Base-by-base conservation (phyloP, 768 basidiomycete species). In the Suillus subalutaceus region DNA sequence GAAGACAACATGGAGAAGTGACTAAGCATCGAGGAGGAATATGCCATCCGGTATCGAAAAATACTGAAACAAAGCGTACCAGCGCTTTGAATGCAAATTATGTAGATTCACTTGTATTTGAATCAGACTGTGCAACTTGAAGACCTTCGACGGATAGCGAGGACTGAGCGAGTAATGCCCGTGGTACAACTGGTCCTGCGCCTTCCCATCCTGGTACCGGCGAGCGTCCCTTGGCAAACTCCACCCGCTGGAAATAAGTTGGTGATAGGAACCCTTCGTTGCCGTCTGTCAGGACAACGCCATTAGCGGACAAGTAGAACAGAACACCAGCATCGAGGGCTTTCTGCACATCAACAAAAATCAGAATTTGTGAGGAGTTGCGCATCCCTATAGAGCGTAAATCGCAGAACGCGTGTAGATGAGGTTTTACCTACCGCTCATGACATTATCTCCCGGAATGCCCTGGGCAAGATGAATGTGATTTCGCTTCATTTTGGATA, bases 401-500 rank as follows among this genome's bases (percentile, higher is more conserved):
- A 63, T 16, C 50, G 9, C 23, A 35, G 35, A 50, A 41, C n/a
- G 41, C 18, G 40, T 58, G 60, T 53, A 66, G 38, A 48, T 46
- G 20, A n/a, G 46, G 23, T 6, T n/a, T 15, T 30, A 76, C 88
- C 32, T 65, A 93, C 95, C 94, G 69, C 93, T 95, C 62, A 90
- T 85, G 58, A 93, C 88, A 6, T 85, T 84, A 2, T 88, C 78
- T 1, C 88, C 87, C 3, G 83, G 80, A 4, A 92, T 79, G 43
- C 91, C 90, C 74, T 95, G 91, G 0, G 96, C 96, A 16, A 97
- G 82, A 76, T 99, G 97, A 46, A 99, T 91, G 72, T 98, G 96
- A 72, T 96, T 97, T 32, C 97, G 83, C 15, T 79, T 83, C 95
- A 96, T 97, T 68, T 84, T 89, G 0, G 90, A 94, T 20, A 97